Conservation (phyloP, 306 rosid species). For the Potentilla sterilis region DNA sequence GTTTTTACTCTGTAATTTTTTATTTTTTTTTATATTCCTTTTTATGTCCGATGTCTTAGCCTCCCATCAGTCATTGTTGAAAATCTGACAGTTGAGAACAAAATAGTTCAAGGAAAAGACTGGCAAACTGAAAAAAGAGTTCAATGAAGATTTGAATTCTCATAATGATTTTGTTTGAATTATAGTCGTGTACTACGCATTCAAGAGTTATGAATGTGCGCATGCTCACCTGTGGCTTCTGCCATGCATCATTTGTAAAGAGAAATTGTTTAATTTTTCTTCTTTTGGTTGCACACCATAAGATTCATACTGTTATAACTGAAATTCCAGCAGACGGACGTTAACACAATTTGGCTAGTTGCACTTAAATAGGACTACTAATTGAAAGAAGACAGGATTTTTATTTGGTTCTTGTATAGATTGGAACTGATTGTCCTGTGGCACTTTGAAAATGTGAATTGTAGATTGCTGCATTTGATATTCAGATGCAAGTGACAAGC, state of each 20-base stretch:
- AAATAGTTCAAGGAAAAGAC: too few species aligned
- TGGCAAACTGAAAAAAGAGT: too few species aligned
- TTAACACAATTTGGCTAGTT: background rate
- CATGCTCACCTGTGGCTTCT: background rate
- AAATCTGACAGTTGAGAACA: too few species aligned
- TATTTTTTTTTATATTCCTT: too few species aligned
- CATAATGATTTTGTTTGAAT: too few species aligned
- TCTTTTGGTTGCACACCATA: background rate
- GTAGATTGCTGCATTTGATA: background rate
- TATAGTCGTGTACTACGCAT: background rate
- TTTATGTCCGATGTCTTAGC: too few species aligned
- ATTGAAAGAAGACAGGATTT: background rate
- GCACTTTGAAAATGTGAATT: background rate
- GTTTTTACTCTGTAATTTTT: too few species aligned
- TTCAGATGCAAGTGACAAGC: background rate
- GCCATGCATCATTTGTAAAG: background rate
- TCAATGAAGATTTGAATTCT: too few species aligned
- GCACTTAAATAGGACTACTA: background rate
- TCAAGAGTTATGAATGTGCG: background rate
- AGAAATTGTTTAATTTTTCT: background rate
- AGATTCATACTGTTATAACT: background rate
- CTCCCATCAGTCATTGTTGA: too few species aligned
- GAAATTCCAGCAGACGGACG: background rate
- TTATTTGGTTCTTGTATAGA: background rate
- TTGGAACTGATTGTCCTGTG: background rate